These are phyloP conservation scores for Parietichytrium sp. DNA, from an alignment of 108 stramenopile genomes.

Conservation along the genomic window DNA sequence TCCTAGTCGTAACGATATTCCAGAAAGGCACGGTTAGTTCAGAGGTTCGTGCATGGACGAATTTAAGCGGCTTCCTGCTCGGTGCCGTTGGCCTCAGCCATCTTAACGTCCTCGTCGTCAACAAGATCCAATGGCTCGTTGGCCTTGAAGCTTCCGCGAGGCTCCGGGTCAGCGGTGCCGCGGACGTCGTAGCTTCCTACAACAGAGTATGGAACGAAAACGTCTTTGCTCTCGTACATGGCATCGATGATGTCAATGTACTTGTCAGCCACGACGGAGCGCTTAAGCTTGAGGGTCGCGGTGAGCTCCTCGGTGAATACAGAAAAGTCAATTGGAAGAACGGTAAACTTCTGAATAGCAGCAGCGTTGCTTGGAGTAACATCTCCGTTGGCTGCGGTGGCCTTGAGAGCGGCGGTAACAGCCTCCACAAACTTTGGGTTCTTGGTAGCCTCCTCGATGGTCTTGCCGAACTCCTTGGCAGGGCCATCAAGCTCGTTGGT, in stretches of 20 bases:
- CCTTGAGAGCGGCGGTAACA: not conserved
- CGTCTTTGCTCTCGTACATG: slow-evolving; percentile 46
- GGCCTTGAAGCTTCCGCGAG: too few relatives aligned
- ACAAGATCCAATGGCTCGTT: too few relatives aligned
- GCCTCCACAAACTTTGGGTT: not conserved
- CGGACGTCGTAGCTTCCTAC: not conserved
- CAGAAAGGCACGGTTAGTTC: too few relatives aligned
- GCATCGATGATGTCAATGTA: slow-evolving; percentile 57
- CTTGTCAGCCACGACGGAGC: slow-evolving; percentile 65
- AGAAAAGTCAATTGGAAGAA: slow-evolving; percentile 63
- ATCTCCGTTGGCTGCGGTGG: not conserved
- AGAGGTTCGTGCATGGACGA: too few relatives aligned
- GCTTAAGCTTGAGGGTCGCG: slow-evolving; percentile 76
- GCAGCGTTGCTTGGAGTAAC: slow-evolving; percentile 68
- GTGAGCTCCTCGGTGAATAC: slow-evolving; percentile 72
- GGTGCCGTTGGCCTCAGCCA: too few relatives aligned
- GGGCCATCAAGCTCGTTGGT: not conserved
- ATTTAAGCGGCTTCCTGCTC: too few relatives aligned
- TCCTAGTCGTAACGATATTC: too few relatives aligned
- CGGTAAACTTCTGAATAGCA: slow-evolving; percentile 60
- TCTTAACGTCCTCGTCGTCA: too few relatives aligned
- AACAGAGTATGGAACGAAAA: slow-evolving; percentile 21
- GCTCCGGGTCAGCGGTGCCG: not conserved
- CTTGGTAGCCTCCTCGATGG: not conserved
- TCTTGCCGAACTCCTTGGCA: not conserved